These are phyloP conservation scores for Colletotrichum graminicola DNA, from an alignment of 2,329 filamentous ascomycete genomes.

Conservation along the genomic window DNA sequence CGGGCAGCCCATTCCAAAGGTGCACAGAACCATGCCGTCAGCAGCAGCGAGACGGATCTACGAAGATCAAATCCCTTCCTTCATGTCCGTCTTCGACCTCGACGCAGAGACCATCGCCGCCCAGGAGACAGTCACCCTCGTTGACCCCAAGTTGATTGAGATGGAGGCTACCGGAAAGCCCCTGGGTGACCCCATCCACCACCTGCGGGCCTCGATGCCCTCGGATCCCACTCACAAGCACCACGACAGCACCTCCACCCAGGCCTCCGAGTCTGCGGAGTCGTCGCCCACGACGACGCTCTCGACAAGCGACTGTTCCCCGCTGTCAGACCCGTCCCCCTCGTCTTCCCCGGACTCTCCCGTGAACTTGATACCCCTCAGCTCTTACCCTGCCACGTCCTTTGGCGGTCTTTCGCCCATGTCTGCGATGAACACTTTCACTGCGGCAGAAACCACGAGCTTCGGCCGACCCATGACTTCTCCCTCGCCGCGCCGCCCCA, in stretches of 20 bases:
- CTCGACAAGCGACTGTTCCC: slow-evolving; percentile 92
- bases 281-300: slow-evolving; percentile 96
- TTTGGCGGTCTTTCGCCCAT: slow-evolving; percentile 59
- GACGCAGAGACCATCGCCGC: slow-evolving; percentile 68
- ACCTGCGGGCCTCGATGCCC: slow-evolving; percentile 55
- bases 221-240: slow-evolving; percentile 73
- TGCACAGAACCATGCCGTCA: slow-evolving; percentile 67
- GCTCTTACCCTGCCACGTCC: slow-evolving; percentile 73
- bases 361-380: slow-evolving; percentile 77
- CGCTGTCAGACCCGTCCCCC: slow-evolving; percentile 89
- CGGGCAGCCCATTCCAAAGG: slow-evolving; percentile 38
- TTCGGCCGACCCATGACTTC: slow-evolving; percentile 73
- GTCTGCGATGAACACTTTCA: slow-evolving; percentile 61
- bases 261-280: slow-evolving; percentile 85
- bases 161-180: slow-evolving; percentile 56
- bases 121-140: slow-evolving; percentile 65
- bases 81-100: slow-evolving; percentile 81
- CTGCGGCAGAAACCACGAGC: slow-evolving; percentile 55
- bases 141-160: slow-evolving; percentile 65
- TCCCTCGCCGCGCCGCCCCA: slow-evolving; percentile 77
- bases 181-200: slow-evolving; percentile 53
- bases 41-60: slow-evolving; percentile 71
- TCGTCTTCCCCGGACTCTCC: slow-evolving; percentile 94
- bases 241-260: slow-evolving; percentile 82
- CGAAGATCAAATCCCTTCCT: slow-evolving; percentile 79